phyloP scores from a whole-genome alignment of 805 yeast genomes.

The Schwanniomyces polymorphus region DNA sequence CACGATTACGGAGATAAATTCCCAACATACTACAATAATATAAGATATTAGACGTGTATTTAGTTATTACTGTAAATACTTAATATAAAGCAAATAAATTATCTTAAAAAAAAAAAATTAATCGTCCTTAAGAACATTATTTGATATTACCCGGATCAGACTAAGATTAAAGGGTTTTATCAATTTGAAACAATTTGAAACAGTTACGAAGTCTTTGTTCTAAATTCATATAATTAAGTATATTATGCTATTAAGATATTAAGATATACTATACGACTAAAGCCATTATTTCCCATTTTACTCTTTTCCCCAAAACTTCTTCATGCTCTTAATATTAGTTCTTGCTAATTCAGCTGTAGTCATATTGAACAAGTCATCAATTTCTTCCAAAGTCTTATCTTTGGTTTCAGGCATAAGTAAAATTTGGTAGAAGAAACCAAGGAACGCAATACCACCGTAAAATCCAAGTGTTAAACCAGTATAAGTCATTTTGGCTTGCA shows the following conservation, averaged over 20 bases:
- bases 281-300: background rate
- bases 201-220: background rate
- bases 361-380: slow-evolving; percentile 59
- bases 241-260: too few species aligned
- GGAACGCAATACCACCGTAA: slow-evolving; percentile 64
- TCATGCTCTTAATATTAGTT: slow-evolving; percentile 32
- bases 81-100: too few species aligned
- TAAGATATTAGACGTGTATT: background rate
- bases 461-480: slow-evolving; percentile 66
- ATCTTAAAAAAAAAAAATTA: too few species aligned
- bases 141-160: background rate
- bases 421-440: slow-evolving; percentile 54
- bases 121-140: too few species aligned
- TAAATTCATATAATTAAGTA: too few species aligned
- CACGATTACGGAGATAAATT: slow-evolving; percentile 39
- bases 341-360: slow-evolving; percentile 41
- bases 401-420: slow-evolving; percentile 72
- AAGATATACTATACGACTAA: background rate
- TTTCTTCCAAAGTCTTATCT: slow-evolving; percentile 69
- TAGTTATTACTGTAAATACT: background rate
- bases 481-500: slow-evolving; percentile 57
- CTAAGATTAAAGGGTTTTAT: background rate
- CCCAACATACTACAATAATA: slow-evolving; percentile 4
- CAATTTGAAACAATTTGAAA: background rate
- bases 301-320: slow-evolving; percentile 10